These are phyloP conservation scores for Dryadomyces sulphureus DNA, from an alignment of 2,329 filamentous ascomycete species.

Conservation along the genomic window DNA sequence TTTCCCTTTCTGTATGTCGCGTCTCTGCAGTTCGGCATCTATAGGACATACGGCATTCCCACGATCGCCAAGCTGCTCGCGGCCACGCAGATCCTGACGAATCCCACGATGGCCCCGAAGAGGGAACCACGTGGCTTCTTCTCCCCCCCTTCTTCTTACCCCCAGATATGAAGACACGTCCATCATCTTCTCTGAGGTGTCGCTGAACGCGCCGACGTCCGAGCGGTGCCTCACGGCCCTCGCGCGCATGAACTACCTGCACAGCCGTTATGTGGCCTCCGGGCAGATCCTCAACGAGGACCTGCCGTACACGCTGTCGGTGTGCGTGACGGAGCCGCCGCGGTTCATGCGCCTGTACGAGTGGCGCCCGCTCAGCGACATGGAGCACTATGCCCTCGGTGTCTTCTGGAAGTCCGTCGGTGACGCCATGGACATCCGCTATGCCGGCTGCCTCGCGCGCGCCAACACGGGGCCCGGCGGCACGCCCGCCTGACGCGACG, in stretches of 20 bases:
- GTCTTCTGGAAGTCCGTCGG: constrained; percentile 59
- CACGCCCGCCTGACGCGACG: constrained; percentile 28
- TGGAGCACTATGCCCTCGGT: constrained; percentile 53
- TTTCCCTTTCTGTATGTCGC: constrained; percentile 24
- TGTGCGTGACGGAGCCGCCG: constrained; percentile 52
- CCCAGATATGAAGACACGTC: constrained; percentile 27
- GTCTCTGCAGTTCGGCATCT: constrained; percentile 23
- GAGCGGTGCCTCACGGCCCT: constrained; percentile 19
- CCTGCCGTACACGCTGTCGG: constrained; percentile 25
- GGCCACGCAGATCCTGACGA: constrained; percentile 21
- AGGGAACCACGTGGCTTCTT: constrained; percentile 16
- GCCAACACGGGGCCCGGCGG: constrained; percentile 16
- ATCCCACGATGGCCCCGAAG: constrained; percentile 18
- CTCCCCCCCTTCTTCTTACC: neutral
- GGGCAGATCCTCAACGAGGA: constrained; percentile 22
- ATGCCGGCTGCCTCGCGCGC: constrained; percentile 22
- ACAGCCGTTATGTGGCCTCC: constrained; percentile 18
- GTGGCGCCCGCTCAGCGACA: constrained; percentile 51
- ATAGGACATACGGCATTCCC: constrained; percentile 28
- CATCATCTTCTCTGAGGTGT: constrained; percentile 22
- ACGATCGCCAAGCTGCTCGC: constrained; percentile 22
- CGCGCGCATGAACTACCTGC: constrained; percentile 24
- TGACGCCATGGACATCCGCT: constrained; percentile 52
- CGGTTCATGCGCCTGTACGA: constrained; percentile 52
- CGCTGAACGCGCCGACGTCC: constrained; percentile 20